A percentile compares a stretch with the other conserved stretches of the same genome.
These are phyloP conservation scores for Sutorius australiensis DNA, from an alignment of 768 basidiomycete genomes.

Conservation along the genomic window DNA sequence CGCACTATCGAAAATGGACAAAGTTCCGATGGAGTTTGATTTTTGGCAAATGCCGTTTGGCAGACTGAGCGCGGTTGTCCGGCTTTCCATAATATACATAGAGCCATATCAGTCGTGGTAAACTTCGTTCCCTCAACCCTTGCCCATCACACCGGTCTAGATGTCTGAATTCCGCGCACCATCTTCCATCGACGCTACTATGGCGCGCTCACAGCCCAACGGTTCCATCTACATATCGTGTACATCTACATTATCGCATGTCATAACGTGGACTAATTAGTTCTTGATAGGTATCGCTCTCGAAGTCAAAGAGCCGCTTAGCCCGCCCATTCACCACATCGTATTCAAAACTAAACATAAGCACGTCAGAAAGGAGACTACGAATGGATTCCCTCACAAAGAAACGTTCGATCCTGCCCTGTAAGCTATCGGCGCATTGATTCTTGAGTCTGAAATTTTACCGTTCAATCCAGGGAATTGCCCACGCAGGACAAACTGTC, in stretches of 20 bases:
- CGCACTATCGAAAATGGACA: too few relatives aligned
- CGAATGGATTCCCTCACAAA: not conserved
- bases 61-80: too few relatives aligned
- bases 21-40: too few relatives aligned
- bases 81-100: too few relatives aligned
- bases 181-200: not conserved
- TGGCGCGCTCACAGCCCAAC: not conserved
- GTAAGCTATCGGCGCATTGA: not conserved
- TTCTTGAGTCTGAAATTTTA: not conserved
- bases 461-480: not conserved
- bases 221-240: not conserved
- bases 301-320: not conserved
- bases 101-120: too few relatives aligned
- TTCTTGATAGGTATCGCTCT: not conserved
- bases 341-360: not conserved
- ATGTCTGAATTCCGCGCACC: too few relatives aligned
- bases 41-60: too few relatives aligned
- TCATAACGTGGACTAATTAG: not conserved
- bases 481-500: not conserved
- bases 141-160: too few relatives aligned
- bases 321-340: not conserved
- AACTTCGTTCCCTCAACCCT: too few relatives aligned
- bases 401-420: not conserved
- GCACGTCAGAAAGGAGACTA: not conserved
- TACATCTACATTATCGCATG: not conserved